Evolutionary conservation across 306 rosid species (phyloP).

Genomic region (Lathyrus tuberosus): DNA sequence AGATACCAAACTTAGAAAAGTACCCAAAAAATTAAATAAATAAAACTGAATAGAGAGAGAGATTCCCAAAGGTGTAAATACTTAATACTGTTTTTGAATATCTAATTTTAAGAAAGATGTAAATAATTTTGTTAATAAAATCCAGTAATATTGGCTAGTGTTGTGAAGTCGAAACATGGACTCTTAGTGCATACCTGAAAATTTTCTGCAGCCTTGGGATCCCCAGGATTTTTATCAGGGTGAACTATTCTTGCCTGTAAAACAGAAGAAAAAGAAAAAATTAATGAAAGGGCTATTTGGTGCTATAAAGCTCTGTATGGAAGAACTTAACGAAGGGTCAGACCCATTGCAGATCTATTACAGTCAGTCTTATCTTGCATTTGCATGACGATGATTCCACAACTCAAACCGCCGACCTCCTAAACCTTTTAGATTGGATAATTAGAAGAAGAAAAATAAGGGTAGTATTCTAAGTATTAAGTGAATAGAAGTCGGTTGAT

Average conservation of each 20-base stretch:
- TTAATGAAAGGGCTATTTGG: background rate
- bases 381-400: background rate
- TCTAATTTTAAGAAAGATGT: constrained; percentile 27
- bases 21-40: constrained; percentile 25
- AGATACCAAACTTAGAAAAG: constrained; percentile 33
- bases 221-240: constrained; percentile 96
- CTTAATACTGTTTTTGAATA: constrained; percentile 1
- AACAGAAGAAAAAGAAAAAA: background rate
- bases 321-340: background rate
- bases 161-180: constrained; percentile 26
- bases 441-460: background rate
- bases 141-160: constrained; percentile 16
- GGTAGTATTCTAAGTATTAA: background rate
- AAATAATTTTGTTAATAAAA: constrained; percentile 15
- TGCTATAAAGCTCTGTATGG: background rate
- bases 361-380: background rate
- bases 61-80: constrained; percentile 15
- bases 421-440: background rate
- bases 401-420: background rate
- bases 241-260: constrained; percentile 88
- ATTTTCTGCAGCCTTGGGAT: constrained; percentile 85
- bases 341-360: background rate
- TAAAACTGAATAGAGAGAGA: constrained; percentile 10
- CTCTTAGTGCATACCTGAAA: constrained; percentile 67
- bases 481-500: background rate